Evolutionary conservation across 495 filamentous ascomycete genomes (phyloP), one percentile per base, ranked within the genome.

Genomic region (Penicillium argentinense): DNA sequence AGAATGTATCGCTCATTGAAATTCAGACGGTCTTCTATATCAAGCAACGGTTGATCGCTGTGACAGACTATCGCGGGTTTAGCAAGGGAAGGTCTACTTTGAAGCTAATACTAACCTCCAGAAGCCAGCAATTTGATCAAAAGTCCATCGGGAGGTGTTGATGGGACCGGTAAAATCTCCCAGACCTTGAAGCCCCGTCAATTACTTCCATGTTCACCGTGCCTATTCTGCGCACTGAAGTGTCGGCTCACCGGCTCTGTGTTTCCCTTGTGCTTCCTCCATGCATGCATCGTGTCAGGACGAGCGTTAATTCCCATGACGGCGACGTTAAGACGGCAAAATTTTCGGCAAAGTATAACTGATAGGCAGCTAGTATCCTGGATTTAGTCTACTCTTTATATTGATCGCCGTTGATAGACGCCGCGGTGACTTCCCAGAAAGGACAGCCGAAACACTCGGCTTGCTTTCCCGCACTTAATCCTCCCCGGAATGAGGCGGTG

Each of bases 221-320:
- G n/a, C n/a, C n/a, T n/a, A n/a, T n/a, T n/a, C n/a, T n/a, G n/a
- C n/a, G n/a, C 13, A 8, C 12, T 13, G 17, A 16, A 14, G 7
- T 6, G 9, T 19, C 14, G 25, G n/a, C 33, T 28, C 38, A 58
- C 55, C 9, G 55, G 55, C 8, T 28, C 24, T 1, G 24, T 38
- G 5, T 58, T 54, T 2, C 55, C 55, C 27, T 58, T 58, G 34
- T 58, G 55, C 50, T 58, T 58, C 14, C 55, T 49, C 55, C 55
- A 58, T 19, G 55, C 55, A 45, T 54, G 42, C 55, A 58, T 58
- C 1, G 39, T 51, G 9, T 42, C 17, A 4, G 55, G 55, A 4
- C 33, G 43, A 19, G 12, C 1, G 18, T 12, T 5, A 16, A 4
- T 23, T 5, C 16, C 6, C 43, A 46, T 38, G 0, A 4, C 27